Conservation (phyloP, 805 yeast species). For the Schizosaccharomyces lindneri region DNA sequence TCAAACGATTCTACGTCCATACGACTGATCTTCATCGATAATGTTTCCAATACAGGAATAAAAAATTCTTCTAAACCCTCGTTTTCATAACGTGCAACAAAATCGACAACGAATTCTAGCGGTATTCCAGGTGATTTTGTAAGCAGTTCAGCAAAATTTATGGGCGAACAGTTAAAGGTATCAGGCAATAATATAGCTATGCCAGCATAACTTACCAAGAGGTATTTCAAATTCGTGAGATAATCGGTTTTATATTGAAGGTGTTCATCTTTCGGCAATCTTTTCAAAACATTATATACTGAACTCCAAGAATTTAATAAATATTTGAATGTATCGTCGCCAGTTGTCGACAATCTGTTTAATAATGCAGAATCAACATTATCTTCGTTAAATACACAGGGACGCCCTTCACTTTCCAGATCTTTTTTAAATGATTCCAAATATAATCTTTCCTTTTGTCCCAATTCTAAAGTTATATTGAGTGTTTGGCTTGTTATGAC, state of each 20-base stretch:
- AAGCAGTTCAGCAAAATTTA: slow-evolving; percentile 6
- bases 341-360: not conserved
- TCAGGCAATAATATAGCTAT: slow-evolving; percentile 11
- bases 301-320: not conserved
- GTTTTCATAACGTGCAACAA: slow-evolving; percentile 33
- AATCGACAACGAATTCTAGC: slow-evolving; percentile 28
- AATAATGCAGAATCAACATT: not conserved
- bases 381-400: not conserved
- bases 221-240: slow-evolving; percentile 19
- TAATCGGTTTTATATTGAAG: slow-evolving; percentile 18
- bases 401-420: not conserved
- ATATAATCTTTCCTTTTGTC: not conserved
- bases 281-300: slow-evolving; percentile 12
- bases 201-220: slow-evolving; percentile 24
- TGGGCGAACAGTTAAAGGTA: slow-evolving; percentile 6
- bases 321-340: not conserved
- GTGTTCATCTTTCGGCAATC: slow-evolving; percentile 11
- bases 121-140: slow-evolving; percentile 9
- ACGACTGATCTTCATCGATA: slow-evolving; percentile 16
- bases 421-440: not conserved
- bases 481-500: not conserved
- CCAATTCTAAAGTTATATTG: not conserved
- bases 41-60: slow-evolving; percentile 20
- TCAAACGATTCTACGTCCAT: slow-evolving; percentile 8
- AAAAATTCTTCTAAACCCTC: slow-evolving; percentile 43